Evolutionary conservation across 257 asterid genomes (phyloP).

Genomic region (Solanum microdontum): DNA sequence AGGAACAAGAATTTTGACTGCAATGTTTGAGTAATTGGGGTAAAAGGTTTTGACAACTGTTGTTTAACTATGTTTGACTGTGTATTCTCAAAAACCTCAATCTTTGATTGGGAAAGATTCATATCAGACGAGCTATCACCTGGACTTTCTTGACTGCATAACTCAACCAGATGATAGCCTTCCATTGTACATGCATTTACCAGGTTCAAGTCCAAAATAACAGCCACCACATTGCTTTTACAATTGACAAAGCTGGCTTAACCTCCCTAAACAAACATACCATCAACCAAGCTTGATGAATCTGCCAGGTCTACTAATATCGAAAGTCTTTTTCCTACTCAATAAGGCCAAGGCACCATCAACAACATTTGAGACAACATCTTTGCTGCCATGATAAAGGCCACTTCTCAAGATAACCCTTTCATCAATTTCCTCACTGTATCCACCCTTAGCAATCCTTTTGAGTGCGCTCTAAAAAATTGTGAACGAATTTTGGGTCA

Average conservation of each 20-base stretch:
- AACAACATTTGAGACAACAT: constrained; percentile 43
- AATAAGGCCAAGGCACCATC: constrained; percentile 51
- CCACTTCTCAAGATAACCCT: constrained; percentile 47
- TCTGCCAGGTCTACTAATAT: constrained; percentile 19
- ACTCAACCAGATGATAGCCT: constrained; percentile 11
- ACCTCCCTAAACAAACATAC: constrained; percentile 55
- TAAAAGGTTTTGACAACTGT: constrained; percentile 5
- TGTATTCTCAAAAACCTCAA: constrained; percentile 12
- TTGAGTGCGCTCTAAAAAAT: constrained; percentile 39
- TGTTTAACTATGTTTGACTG: constrained; percentile 12
- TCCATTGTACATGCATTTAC: constrained; percentile 35
- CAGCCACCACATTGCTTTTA: constrained; percentile 64
- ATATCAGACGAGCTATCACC: constrained; percentile 8
- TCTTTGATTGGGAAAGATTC: neutral
- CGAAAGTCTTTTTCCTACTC: constrained; percentile 27
- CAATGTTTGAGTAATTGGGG: constrained; percentile 5
- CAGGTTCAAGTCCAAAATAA: constrained; percentile 56
- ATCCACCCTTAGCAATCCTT: constrained; percentile 46
- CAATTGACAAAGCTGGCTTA: constrained; percentile 35
- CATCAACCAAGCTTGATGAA: constrained; percentile 45
- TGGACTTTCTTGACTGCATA: constrained; percentile 14
- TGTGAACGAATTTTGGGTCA: constrained; percentile 20
- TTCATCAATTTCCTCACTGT: constrained; percentile 42
- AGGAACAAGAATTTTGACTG: constrained; percentile 10
- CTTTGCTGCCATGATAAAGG: constrained; percentile 50